A percentile compares a stretch with the other conserved stretches of the same genome.
These are phyloP conservation scores for Tieghemiomyces parasiticus DNA, from an alignment of 192 early-diverging fungal species.

Conservation along the genomic window DNA sequence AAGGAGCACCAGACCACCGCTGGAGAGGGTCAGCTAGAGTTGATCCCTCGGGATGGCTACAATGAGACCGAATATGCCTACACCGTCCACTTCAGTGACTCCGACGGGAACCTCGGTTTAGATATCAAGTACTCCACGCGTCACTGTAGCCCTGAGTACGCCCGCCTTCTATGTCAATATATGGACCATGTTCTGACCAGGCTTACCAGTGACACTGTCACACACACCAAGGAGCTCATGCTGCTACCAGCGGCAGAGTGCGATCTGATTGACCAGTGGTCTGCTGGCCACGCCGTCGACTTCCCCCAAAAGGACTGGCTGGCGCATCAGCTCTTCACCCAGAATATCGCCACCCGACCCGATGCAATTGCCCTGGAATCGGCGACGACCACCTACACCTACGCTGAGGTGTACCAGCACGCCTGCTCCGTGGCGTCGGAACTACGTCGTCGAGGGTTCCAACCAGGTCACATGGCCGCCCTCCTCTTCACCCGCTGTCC, in stretches of 20 bases:
- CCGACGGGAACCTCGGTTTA: neutral
- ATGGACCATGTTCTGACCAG: neutral
- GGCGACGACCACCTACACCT: no score
- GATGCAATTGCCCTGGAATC: no score
- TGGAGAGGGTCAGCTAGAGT: neutral
- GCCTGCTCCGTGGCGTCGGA: neutral
- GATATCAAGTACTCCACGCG: neutral
- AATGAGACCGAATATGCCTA: constrained; percentile 6
- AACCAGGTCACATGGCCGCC: no score
- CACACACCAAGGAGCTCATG: neutral
- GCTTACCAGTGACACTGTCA: neutral
- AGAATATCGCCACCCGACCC: neutral
- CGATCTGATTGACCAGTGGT: neutral
- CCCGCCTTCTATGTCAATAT: neutral
- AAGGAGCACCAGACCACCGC: neutral
- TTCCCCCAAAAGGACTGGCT: neutral
- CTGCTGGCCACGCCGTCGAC: neutral
- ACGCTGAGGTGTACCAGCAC: no score
- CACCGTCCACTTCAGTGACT: neutral
- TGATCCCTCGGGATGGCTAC: neutral
- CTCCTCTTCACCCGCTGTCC: no score
- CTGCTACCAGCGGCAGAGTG: neutral
- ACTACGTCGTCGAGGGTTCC: no score
- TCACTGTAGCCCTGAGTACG: neutral
- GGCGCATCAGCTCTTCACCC: no score